Conservation (phyloP, 2,329 filamentous ascomycete species). For the Sporothrix brunneoviolacea region DNA sequence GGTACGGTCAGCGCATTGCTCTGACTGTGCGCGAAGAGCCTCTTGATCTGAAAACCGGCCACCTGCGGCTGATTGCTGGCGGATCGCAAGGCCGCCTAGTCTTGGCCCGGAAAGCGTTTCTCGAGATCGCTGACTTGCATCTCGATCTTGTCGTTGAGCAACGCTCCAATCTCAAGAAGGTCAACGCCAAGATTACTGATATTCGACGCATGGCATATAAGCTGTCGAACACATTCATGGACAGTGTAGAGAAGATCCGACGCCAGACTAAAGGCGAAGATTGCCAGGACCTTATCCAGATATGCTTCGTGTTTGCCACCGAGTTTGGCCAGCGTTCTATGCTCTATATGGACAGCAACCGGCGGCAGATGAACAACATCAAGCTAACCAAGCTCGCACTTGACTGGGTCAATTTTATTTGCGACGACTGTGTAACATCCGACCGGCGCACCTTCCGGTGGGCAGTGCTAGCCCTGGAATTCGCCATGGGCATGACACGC, state of each 20-base stretch:
- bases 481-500: conserved; percentile 94
- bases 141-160: conserved; percentile 88
- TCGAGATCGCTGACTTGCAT: conserved; percentile 72
- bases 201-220: conserved; percentile 96
- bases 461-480: conserved; percentile 92
- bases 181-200: conserved; percentile 84
- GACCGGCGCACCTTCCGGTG: conserved; percentile 96
- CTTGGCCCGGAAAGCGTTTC: conserved; percentile 70
- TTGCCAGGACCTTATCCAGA: conserved; percentile 93
- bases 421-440: conserved; percentile 88
- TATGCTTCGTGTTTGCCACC: conserved; percentile 97
- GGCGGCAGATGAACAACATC: conserved; percentile 93
- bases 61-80: conserved; percentile 81
- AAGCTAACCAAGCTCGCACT: conserved; percentile 88
- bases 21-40: conserved; percentile 69
- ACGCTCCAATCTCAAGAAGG: conserved; percentile 84
- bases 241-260: conserved; percentile 89
- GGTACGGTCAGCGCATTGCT: conserved; percentile 71
- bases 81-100: conserved; percentile 73
- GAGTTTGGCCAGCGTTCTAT: conserved; percentile 95
- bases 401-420: conserved; percentile 97
- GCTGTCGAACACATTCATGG: conserved; percentile 96
- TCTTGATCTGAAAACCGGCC: conserved; percentile 78
- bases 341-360: conserved; percentile 91
- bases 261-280: conserved; percentile 76